phyloP scores from a whole-genome alignment of 73 alveolate species.

The Stentor coeruleus region DNA sequence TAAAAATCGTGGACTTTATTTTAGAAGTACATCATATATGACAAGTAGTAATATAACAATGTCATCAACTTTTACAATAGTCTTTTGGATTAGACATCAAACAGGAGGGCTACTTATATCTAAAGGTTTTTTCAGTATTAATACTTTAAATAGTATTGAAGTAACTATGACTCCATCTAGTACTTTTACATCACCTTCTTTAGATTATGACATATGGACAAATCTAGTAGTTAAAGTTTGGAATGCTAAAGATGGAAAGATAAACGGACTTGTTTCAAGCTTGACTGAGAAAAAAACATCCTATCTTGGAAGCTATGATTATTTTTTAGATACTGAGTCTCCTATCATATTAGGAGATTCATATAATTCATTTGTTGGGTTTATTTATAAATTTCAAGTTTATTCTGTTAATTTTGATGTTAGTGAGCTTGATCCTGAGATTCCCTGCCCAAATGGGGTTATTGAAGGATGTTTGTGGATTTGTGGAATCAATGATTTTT shows the following conservation, averaged over 20 bases:
- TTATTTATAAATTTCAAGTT: no score
- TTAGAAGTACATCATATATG: background rate
- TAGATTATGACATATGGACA: background rate
- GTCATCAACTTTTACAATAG: background rate
- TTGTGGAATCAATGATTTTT: background rate
- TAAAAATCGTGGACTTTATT: background rate
- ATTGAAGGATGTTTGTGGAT: background rate
- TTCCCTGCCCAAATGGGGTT: background rate
- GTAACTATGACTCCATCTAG: background rate
- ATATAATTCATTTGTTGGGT: background rate
- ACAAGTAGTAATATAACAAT: background rate
- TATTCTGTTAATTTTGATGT: background rate
- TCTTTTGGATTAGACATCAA: background rate
- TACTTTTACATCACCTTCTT: background rate
- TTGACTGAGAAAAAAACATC: background rate
- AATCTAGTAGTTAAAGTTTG: background rate
- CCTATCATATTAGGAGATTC: background rate
- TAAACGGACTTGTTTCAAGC: background rate
- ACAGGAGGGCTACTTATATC: background rate
- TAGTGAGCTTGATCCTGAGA: background rate
- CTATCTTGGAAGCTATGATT: background rate
- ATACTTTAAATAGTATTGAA: background rate
- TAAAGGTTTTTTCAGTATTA: no score
- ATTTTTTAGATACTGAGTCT: background rate
- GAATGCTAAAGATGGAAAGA: background rate